Evolutionary conservation across 2,329 filamentous ascomycete genomes (phyloP), one percentile per base, ranked within the genome.

Genomic region (Aaosphaeria arxii): DNA sequence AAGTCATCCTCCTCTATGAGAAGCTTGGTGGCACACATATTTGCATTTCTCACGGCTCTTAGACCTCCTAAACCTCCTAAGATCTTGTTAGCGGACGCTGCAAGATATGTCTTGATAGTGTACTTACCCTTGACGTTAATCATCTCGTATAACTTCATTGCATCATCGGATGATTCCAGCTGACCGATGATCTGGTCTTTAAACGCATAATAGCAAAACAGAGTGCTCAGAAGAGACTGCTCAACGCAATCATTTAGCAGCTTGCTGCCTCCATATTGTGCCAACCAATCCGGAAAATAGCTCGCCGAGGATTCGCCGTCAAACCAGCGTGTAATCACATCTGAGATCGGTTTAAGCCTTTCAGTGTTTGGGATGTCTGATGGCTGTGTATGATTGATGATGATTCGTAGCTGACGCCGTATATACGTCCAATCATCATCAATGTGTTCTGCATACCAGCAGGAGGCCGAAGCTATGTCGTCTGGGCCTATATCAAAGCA

Each of bases 171-270:
- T 30, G 53, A 44, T 24, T 52, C 36, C 6, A 11, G 11, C 1
- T 35, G 11, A 53, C 45, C 52, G 51, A 2, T 44, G 28, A 36
- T 50, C 46, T 13, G 51, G 43, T 13, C 40, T 9, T n/a, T 13
- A 30, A 58, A 55, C 2, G 53, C 29, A 44, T 47, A 51, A 5
- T 35, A 39, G 30, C 48, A 55, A 9, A 60, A 33, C 7, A 55
- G 17, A 11, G 52, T 52, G 36, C 50, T 45, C 17, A 54, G 13
- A 9, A 57, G 35, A 1, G 45, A 9, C 28, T 51, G 52, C 5
- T 43, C 48, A 41, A 41, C 39, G 24, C 39, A 41, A 9, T n/a
- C 3, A 4, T 41, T 36, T 13, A 11, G 33, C 33, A 36, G 33
- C 9, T 36, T 13, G 9, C 33, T 13, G 13, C 9, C 33, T 11